Evolutionary conservation across 202 grass and related monocot species (phyloP).

Genomic region (Elaeis oleifera): DNA sequence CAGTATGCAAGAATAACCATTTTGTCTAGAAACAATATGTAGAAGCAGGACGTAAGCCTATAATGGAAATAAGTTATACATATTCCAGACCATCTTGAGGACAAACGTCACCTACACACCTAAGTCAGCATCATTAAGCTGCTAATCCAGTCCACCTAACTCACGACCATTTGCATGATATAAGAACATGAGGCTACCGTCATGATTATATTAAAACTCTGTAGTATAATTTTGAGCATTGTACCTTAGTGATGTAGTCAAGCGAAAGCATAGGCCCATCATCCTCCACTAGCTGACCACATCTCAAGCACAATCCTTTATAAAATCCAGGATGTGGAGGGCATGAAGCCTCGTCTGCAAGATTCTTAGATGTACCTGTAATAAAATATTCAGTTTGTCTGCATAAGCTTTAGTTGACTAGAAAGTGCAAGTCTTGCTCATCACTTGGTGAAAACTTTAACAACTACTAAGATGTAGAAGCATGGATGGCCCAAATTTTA

Average conservation of each 20-base stretch:
- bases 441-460: neutral
- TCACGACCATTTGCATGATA: neutral
- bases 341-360: slow-evolving; percentile 31
- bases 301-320: slow-evolving; percentile 47
- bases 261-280: slow-evolving; percentile 54
- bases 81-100: too few species aligned
- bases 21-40: too few species aligned
- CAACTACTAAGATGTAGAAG: too few species aligned
- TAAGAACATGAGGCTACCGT: neutral
- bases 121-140: too few species aligned
- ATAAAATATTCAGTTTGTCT: slow-evolving; percentile 16
- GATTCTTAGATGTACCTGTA: slow-evolving; percentile 32
- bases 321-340: slow-evolving; percentile 62
- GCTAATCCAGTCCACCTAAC: too few species aligned
- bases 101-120: too few species aligned
- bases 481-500: too few species aligned
- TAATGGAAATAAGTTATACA: too few species aligned
- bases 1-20: too few species aligned
- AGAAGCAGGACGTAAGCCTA: too few species aligned
- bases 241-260: slow-evolving; percentile 67
- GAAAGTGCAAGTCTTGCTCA: neutral
- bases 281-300: slow-evolving; percentile 48
- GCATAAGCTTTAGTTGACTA: slow-evolving; percentile 7
- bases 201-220: neutral
- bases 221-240: neutral